Conservation (phyloP, 768 basidiomycete genomes). For the Agrocybe pediades region DNA sequence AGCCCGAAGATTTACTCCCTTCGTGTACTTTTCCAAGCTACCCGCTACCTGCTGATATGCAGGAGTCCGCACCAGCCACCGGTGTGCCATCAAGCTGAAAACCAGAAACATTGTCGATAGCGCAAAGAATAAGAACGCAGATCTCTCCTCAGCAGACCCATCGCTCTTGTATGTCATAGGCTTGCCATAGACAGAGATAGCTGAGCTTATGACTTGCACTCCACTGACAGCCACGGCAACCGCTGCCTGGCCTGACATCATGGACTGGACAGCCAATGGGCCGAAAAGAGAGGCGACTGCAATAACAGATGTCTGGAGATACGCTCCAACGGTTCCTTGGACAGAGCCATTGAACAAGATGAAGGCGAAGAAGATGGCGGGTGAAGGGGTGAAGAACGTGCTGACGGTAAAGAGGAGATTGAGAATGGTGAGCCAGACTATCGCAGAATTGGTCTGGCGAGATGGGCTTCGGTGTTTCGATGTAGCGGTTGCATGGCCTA, state of each 20-base stretch:
- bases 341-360: conserved; percentile 59
- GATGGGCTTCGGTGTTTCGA: conserved; percentile 66
- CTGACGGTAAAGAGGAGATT: conserved; percentile 64
- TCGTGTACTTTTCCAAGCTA: conserved; percentile 40
- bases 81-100: conserved; percentile 52
- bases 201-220: conserved; percentile 71
- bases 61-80: conserved; percentile 58
- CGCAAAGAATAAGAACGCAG: conserved; percentile 74
- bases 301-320: conserved; percentile 75
- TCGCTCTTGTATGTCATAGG: conserved; percentile 32
- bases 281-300: conserved; percentile 86
- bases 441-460: conserved; percentile 52
- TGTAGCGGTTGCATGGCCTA: conserved; percentile 74
- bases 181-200: conserved; percentile 53
- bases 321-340: conserved; percentile 67
- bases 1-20: conserved; percentile 21
- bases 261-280: conserved; percentile 65
- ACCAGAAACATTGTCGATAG: conserved; percentile 69
- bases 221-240: conserved; percentile 80
- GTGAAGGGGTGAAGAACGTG: conserved; percentile 56
- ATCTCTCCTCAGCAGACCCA: conserved; percentile 60
- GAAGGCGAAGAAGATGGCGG: conserved; percentile 65
- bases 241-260: conserved; percentile 86
- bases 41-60: conserved; percentile 57
- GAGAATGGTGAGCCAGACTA: conserved; percentile 52